Percentiles rank a stretch among this genome's conserved stretches.
Conservation (phyloP, 768 basidiomycete species). For the Exsudoporus frostii region DNA sequence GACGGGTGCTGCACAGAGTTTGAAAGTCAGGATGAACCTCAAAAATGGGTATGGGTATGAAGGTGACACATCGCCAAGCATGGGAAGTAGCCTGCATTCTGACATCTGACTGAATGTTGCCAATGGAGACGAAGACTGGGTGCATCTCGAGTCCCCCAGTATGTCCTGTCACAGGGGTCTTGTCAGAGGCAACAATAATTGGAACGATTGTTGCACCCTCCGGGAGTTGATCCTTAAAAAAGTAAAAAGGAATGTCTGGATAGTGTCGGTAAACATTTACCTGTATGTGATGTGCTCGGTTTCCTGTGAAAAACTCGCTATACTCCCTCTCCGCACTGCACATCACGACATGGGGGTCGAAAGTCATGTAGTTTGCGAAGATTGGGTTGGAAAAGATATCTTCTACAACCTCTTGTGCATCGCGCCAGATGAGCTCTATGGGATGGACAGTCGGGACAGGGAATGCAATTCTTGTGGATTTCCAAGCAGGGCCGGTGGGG, state of each 20-base stretch:
- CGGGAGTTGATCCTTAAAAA: neutral
- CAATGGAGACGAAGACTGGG: neutral
- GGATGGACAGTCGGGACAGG: neutral
- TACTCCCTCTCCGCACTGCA: neutral
- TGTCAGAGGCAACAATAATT: neutral
- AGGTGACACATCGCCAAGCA: neutral
- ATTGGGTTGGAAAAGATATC: neutral
- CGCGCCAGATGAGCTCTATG: neutral
- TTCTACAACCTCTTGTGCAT: neutral
- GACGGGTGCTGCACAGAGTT: no score
- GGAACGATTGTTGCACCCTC: neutral
- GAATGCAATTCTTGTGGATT: no score
- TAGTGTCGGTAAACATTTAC: neutral
- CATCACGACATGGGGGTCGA: neutral
- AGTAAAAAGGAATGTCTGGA: no score
- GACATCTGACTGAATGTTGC: neutral
- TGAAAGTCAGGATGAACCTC: neutral
- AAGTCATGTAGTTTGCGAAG: neutral
- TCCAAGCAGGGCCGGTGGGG: no score
- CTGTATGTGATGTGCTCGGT: neutral
- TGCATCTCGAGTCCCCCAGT: neutral
- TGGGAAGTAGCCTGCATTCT: neutral
- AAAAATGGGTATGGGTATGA: neutral
- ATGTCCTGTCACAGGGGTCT: neutral
- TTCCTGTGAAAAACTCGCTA: no score